Conservation (phyloP, 2,329 filamentous ascomycete genomes). For the Cladosporium velox region DNA sequence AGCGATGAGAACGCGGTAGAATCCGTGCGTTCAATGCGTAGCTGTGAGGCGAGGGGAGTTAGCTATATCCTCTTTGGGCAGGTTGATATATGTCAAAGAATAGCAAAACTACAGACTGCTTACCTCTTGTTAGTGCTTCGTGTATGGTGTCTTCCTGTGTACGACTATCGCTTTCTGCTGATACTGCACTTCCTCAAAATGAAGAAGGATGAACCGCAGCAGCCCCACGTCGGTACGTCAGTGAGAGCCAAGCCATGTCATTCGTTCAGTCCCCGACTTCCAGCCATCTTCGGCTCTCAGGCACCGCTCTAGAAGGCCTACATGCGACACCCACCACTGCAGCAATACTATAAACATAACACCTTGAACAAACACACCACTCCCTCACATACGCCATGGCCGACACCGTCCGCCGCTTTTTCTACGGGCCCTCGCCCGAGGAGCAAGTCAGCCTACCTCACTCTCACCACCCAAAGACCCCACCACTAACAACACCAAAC, state of each 20-base stretch:
- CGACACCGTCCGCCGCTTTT: slow-evolving; percentile 79
- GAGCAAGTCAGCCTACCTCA: slow-evolving; percentile 68
- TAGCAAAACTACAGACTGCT: not conserved
- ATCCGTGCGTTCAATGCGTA: slow-evolving; percentile 14
- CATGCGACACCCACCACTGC: not conserved
- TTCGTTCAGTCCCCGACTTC: slow-evolving; percentile 6
- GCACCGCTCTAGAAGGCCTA: not conserved
- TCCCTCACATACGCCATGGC: slow-evolving; percentile 58
- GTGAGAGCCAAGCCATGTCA: slow-evolving; percentile 6
- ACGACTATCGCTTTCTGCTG: not conserved
- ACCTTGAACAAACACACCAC: not conserved
- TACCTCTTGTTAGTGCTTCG: not conserved
- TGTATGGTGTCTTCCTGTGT: not conserved
- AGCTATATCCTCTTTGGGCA: not conserved
- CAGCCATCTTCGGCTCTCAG: not conserved
- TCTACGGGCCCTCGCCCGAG: slow-evolving; percentile 90
- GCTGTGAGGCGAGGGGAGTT: slow-evolving; percentile 5
- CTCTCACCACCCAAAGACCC: not conserved
- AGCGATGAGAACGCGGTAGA: slow-evolving; percentile 21
- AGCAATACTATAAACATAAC: slow-evolving; percentile 5
- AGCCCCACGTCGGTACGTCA: slow-evolving; percentile 12
- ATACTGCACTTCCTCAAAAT: not conserved
- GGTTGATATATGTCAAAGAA: not conserved
- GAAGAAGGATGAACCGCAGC: not conserved
- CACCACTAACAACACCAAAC: slow-evolving; percentile 22